A percentile compares a stretch with the other conserved stretches of the same genome.
phyloP scores from a whole-genome alignment of 768 basidiomycete species.

The Tulasnella sp. region DNA sequence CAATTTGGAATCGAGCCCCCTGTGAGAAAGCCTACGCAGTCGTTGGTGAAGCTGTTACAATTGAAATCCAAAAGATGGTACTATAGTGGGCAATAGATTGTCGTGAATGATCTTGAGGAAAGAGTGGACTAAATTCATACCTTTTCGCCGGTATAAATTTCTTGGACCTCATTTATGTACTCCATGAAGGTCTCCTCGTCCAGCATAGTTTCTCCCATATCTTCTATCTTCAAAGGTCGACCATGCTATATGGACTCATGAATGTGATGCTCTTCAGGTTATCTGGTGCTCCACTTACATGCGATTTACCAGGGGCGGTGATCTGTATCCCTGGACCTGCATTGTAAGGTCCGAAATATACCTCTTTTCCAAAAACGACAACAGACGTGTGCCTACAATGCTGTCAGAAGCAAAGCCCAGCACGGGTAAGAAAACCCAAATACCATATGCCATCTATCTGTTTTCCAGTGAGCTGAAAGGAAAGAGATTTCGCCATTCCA shows the following conservation, averaged over 20 bases:
- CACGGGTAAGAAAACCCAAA: constrained; percentile 4
- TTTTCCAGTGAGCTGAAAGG: constrained; percentile 65
- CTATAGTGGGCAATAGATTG: constrained; percentile 28
- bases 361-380: constrained; percentile 72
- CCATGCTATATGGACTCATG: constrained; percentile 44
- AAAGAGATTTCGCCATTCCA: constrained; percentile 69
- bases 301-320: constrained; percentile 63
- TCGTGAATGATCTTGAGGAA: neutral
- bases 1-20: constrained; percentile 67
- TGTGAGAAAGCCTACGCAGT: constrained; percentile 75
- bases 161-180: constrained; percentile 59
- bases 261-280: neutral
- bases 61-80: constrained; percentile 89
- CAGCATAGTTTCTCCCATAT: constrained; percentile 67
- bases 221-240: constrained; percentile 49
- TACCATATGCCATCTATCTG: constrained; percentile 93
- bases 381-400: constrained; percentile 76
- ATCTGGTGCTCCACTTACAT: constrained; percentile 38
- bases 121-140: constrained; percentile 26
- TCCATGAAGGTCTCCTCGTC: constrained; percentile 80
- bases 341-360: constrained; percentile 55
- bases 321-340: constrained; percentile 52
- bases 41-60: constrained; percentile 89
- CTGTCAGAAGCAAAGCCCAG: constrained; percentile 15
- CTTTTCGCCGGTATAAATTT: constrained; percentile 82